Evolutionary conservation across 164 flowering plant genomes (phyloP).

Genomic region (Kingdonia uniflora): DNA sequence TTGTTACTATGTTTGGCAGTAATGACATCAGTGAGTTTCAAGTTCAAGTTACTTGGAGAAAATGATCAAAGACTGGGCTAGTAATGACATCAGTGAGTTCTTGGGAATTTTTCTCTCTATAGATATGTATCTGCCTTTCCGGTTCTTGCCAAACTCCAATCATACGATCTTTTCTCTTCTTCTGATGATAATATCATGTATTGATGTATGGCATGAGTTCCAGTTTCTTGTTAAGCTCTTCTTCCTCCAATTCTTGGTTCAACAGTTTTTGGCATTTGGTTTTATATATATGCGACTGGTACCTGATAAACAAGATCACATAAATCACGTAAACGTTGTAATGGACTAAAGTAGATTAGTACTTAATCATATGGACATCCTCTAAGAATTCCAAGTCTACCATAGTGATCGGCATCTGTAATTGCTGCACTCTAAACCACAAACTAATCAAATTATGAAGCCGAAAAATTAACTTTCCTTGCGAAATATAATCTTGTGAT

Average conservation of each 20-base stretch:
- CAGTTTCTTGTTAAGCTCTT: conserved; percentile 36
- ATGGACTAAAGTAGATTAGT: background rate
- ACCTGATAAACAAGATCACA: conserved; percentile 32
- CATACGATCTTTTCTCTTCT: conserved; percentile 76
- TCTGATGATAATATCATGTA: conserved; percentile 48
- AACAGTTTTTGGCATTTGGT: conserved; percentile 40
- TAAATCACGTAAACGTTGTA: background rate
- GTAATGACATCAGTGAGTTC: too few relatives aligned
- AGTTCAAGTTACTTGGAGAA: too few relatives aligned
- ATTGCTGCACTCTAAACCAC: conserved; percentile 70
- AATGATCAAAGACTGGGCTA: too few relatives aligned
- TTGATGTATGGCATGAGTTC: conserved; percentile 52
- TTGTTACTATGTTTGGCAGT: too few relatives aligned
- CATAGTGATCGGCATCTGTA: conserved; percentile 73
- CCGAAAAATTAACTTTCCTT: too few relatives aligned
- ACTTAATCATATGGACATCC: conserved; percentile 64
- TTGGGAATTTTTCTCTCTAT: too few relatives aligned
- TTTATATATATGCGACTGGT: conserved; percentile 37
- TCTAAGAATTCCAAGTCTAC: conserved; percentile 49
- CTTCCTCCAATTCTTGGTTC: conserved; percentile 46
- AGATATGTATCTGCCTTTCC: conserved; percentile 45
- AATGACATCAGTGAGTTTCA: too few relatives aligned
- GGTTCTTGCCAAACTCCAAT: conserved; percentile 80
- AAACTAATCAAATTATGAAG: conserved; percentile 16
- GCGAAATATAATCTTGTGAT: background rate